Base-by-base conservation (phyloP, 208 protist species). In the Leishmania martiniquensis region DNA sequence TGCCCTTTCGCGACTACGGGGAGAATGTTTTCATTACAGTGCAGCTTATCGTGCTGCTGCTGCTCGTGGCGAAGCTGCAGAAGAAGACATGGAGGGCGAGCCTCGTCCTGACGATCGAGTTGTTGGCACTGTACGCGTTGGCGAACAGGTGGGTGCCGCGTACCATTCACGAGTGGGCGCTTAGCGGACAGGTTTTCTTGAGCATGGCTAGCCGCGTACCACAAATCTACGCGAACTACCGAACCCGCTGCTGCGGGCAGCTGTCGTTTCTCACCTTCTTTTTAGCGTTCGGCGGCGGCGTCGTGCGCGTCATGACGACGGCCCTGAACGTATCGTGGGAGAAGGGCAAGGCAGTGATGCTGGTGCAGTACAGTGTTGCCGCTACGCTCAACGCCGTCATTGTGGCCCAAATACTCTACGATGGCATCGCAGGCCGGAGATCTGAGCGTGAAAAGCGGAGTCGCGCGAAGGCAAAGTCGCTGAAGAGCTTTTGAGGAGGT, bases 241-340 rank as follows among this genome's bases (percentile, higher is more conserved):
- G 71, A 34, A 94, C 91, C 65, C 67, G 84, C 51, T 92, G 85
- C 47, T 94, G 87, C 7, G 93, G 93, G 3, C 84, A 93, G 67
- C 83, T 95, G 5, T 93, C 93, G n/a, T 93, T 95, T 62, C 78
- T 93, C 37, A 97, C 93, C 54, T 97, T 90, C 85, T 97, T 95
- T 65, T 68, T 97, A 17, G 91, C 89, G 13, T 92, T 95, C 83
- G 82, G 91, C 29, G 93, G 93, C 54, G 87, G 88, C 57, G 78
- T 87, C 10, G 91, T 87, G 66, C 87, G 94, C 29, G 63, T 95
- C 15, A 77, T 97, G 70, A 97, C 94, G 47, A 95, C 91, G 10
- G 86, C 91, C 62, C 66, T 94, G 73, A 95, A 97, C 77, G 91
- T 97, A 63, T 85, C 90, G 32, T 85, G 88, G 84, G 90, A 94